These are phyloP conservation scores for Tetragonia tetragonoides DNA, from an alignment of 148 eudicot species.

Conservation along the genomic window DNA sequence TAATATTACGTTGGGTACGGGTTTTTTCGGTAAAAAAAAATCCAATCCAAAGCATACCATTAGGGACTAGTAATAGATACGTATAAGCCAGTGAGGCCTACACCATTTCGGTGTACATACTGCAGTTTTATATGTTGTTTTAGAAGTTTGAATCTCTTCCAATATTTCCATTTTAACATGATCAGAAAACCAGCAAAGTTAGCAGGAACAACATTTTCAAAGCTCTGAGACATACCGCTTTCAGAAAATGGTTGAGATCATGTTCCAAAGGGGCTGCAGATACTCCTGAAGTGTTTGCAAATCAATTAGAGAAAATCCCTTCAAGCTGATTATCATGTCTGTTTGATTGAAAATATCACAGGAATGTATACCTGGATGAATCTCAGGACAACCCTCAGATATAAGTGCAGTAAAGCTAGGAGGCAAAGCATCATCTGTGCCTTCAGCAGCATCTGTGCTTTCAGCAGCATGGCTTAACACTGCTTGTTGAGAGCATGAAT, in stretches of 20 bases:
- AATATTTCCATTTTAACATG: not conserved
- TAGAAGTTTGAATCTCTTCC: not conserved
- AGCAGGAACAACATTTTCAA: not conserved
- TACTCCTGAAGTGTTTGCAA: slow-evolving; percentile 10
- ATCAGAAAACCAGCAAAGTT: not conserved
- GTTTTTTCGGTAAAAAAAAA: too few species aligned
- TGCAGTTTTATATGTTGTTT: not conserved
- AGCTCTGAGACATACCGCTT: slow-evolving; percentile 17
- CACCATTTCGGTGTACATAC: not conserved
- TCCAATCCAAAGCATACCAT: too few species aligned
- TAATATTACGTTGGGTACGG: too few species aligned
- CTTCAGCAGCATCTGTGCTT: slow-evolving; percentile 3
- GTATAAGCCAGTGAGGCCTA: too few species aligned
- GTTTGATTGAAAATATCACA: not conserved
- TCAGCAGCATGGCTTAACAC: slow-evolving; percentile 11
- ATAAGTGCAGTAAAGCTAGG: slow-evolving; percentile 23
- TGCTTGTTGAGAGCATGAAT: slow-evolving; percentile 21
- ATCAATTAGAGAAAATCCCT: not conserved
- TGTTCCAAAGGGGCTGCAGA: slow-evolving; percentile 15
- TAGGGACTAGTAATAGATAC: too few species aligned
- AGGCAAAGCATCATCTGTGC: slow-evolving; percentile 16
- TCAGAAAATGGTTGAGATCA: slow-evolving; percentile 12
- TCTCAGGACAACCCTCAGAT: slow-evolving; percentile 5
- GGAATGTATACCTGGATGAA: slow-evolving; percentile 18
- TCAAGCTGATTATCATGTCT: not conserved